Conservation (phyloP, 208 protist genomes). For the Trypanosoma conorhini region DNA sequence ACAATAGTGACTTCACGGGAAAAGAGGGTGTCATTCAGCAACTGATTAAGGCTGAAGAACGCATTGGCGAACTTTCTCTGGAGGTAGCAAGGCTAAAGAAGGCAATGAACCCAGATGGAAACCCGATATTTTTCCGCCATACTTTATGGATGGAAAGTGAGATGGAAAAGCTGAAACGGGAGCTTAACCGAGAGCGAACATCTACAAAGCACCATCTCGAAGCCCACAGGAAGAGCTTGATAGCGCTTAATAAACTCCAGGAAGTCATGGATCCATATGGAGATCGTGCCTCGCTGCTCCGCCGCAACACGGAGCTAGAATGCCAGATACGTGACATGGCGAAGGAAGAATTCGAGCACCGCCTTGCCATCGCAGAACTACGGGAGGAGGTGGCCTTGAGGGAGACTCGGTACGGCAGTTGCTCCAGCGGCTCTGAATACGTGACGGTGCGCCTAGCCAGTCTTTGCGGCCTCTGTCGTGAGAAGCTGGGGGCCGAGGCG, state of each 20-base stretch:
- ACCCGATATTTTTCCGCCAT: slow-evolving; percentile 20
- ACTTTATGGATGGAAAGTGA: slow-evolving; percentile 9
- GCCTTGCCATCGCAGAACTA: slow-evolving; percentile 10
- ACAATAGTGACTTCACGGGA: background rate
- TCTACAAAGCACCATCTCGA: slow-evolving; percentile 18
- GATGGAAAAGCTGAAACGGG: slow-evolving; percentile 1
- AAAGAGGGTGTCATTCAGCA: slow-evolving; percentile 2
- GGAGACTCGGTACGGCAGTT: slow-evolving; percentile 6
- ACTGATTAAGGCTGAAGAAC: slow-evolving; percentile 18
- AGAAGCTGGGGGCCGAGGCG: slow-evolving; percentile 10
- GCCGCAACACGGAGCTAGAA: slow-evolving; percentile 14
- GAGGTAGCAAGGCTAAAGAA: slow-evolving; percentile 14
- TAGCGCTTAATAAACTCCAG: slow-evolving; percentile 12
- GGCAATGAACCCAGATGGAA: background rate
- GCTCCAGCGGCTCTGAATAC: slow-evolving; percentile 4
- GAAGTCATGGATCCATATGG: slow-evolving; percentile 13
- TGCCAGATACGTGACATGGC: slow-evolving; percentile 15
- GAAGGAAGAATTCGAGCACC: slow-evolving; percentile 11
- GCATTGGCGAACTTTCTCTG: background rate
- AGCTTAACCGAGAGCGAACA: slow-evolving; percentile 9
- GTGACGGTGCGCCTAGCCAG: slow-evolving; percentile 18
- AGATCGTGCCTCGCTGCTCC: background rate
- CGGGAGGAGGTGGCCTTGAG: slow-evolving; percentile 5
- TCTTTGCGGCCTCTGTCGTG: slow-evolving; percentile 17
- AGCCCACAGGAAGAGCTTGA: slow-evolving; percentile 13